Base-by-base conservation (phyloP, 345 rosid species). In the Geranium brycei region DNA sequence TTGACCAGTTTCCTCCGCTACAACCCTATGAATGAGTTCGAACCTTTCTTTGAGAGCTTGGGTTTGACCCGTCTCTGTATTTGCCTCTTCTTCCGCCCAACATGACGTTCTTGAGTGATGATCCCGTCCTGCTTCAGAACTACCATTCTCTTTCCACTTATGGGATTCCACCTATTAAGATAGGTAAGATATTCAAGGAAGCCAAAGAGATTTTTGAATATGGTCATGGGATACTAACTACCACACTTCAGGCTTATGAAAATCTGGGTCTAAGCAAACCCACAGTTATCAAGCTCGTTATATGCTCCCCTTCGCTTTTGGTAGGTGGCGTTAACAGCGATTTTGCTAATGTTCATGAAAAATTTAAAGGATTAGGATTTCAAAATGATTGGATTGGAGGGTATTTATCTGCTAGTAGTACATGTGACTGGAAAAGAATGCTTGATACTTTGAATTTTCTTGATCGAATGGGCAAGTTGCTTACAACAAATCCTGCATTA, bases 21-120 rank as follows among this genome's bases (percentile, higher is more conserved):
- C 73, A 76, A 85, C 76, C 96, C 95, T 4, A 82, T 91, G 6
- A 87, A 88, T 41, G 97, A 88, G 78, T 88, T 83, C 63, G 97
- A 91, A 30, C 95, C 95, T 88, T 88, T 91, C 60, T 80, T 91
- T 59, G 96, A 91, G 86, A 91, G 97, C 59, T 72, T 91, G 67
- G 96, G 97, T 31, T 64, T 91, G 83, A 68, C 60, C 62, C 84
- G 0, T 69, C 71, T 1, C 87, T 85, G 75, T 51, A 75, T 16
- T 74, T 64, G 8, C 28, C 69, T 10, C 71, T 87, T 74, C 81
- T 82, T 72, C 96, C 90, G 0, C 73, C 61, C 62, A 58, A 76
- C 5, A 70, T 80, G 71, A 79, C 83, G 63, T 85, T 68, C 77
- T 66, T 85, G 69, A 77, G 70, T 57, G 96, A 87, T 74, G 87